Evolutionary conservation across 176 grass and related monocot species (phyloP), one percentile per base, ranked within the genome.

Genomic region (Musa itinerans): DNA sequence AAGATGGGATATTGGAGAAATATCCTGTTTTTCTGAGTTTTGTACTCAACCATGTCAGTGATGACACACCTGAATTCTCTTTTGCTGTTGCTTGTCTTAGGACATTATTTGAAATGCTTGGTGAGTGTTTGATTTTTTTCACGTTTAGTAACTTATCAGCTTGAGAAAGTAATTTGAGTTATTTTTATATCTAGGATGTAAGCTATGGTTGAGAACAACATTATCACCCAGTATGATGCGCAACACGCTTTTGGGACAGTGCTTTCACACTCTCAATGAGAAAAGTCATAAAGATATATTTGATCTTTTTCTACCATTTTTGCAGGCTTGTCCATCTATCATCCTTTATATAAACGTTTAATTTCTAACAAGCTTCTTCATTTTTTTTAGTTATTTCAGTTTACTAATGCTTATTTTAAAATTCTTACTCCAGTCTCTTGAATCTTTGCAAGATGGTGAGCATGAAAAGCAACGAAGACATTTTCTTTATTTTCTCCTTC

Each of bases 201-300:
- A 98, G 54, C 90, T 98, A 71, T 98, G 94, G 94, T 87, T 98
- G 82, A 93, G 90, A 89, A 92, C 94, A 57, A 85, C 90, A 63
- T 65, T 98, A 78, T 98, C 94, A 54, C 88, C 88, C 75, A 93
- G 88, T 78, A 86, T 98, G 83, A 98, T 98, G 84, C 82, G 90
- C 76, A 98, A 98, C 78, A 93, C 94, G 69, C 82, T 98, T 73
- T 73, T 98, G 80, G 94, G 94, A 53, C 94, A 98, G 49, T 98
- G 94, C 80, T 98, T 98, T 84, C 94, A 98, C 75, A 98, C 88
- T 80, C 80, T 80, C 71, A 82, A 91, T 73, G 94, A 98, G 88
- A 98, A 98, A 88, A 98, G 88, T 68, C 94, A 98, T 78, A 98
- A 98, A 83, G 94, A 93, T 76, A 87, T 93, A 70, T 98, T 98